Evolutionary conservation across 768 basidiomycete genomes (phyloP), one percentile per base, ranked within the genome.

Genomic region (Boletus subparvulus): DNA sequence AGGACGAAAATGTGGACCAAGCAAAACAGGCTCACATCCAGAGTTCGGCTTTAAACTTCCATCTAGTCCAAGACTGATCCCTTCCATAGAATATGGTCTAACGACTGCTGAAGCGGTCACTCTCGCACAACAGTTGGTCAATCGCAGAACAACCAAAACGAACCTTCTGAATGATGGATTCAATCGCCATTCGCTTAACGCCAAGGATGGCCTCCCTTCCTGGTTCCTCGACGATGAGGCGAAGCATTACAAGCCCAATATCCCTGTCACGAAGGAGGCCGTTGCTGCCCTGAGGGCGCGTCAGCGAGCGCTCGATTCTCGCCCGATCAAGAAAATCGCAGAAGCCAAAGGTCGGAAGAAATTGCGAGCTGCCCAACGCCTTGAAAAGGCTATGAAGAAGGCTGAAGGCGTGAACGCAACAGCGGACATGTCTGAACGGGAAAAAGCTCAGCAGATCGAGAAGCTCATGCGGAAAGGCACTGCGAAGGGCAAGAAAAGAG

Each of bases 161-260:
- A 83, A 92, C 30, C 80, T 99, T 26, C 82, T 98, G 67, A 93
- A 98, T 64, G 89, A 97, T 45, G 97, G 97, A 13, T 99, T 98
- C 79, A 94, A 88, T 73, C 90, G 93, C 12, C 90, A 94, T 73
- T 92, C 95, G 2, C 81, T 95, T 52, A 90, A 94, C 63, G 83
- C 90, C 54, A 96, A 94, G 73, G 97, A 98, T 48, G 92, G 80
- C 16, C 83, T 98, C 12, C 97, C 97, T 6, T 74, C 86, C 0
- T 99, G 97, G 97, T 98, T 99, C 80, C 78, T 98, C 35, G 97
- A 99, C 62, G 97, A 99, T 62, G 97, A 99, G 74, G 74, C 85
- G 14, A 94, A 94, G 65, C 81, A 89, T 69, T 97, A 96, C 81
- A 95, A 93, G 70, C 75, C 91, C 50, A 98, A 98, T 70, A 79